Percentiles rank a stretch among this genome's conserved stretches.
Evolutionary conservation across 2,329 filamentous ascomycete genomes (phyloP).

Genomic region (Diaporthe nobilis): DNA sequence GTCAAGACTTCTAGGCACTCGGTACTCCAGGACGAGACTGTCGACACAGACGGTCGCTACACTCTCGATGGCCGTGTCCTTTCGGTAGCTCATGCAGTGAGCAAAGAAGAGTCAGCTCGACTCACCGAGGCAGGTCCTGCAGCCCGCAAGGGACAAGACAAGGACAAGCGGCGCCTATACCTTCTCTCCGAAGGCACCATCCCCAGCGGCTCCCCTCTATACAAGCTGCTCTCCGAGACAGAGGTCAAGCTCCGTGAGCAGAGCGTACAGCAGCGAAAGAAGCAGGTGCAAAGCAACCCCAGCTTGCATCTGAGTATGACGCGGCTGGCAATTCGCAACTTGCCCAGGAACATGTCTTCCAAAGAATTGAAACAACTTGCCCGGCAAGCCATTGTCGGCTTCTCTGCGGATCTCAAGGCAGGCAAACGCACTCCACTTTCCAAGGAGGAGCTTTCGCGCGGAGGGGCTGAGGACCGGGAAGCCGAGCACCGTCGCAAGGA

Average conservation of each 20-base stretch:
- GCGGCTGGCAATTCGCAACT: conserved; percentile 90
- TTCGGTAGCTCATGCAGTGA: conserved; percentile 87
- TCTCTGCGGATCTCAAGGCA: conserved; percentile 88
- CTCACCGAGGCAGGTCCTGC: conserved; percentile 81
- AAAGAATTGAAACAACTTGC: conserved; percentile 94
- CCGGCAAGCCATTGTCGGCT: conserved; percentile 92
- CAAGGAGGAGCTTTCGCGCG: conserved; percentile 88
- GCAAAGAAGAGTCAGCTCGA: conserved; percentile 82
- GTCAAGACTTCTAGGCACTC: conserved; percentile 77
- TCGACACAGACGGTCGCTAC: conserved; percentile 87
- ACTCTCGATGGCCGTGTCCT: conserved; percentile 92
- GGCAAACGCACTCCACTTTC: conserved; percentile 83
- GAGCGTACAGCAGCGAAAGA: conserved; percentile 88
- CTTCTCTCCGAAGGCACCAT: conserved; percentile 90
- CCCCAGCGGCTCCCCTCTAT: conserved; percentile 81
- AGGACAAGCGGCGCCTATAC: conserved; percentile 92
- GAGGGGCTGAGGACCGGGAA: conserved; percentile 83
- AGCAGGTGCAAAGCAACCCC: conserved; percentile 91
- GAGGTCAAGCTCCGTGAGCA: conserved; percentile 92
- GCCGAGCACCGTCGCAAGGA: conserved; percentile 84
- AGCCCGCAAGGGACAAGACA: conserved; percentile 74
- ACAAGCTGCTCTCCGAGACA: conserved; percentile 79
- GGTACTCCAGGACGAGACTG: conserved; percentile 86
- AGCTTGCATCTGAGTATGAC: conserved; percentile 90
- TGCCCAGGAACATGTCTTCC: conserved; percentile 85